Conservation (phyloP, 495 filamentous ascomycete species). For the Lophiostoma macrostomum region DNA sequence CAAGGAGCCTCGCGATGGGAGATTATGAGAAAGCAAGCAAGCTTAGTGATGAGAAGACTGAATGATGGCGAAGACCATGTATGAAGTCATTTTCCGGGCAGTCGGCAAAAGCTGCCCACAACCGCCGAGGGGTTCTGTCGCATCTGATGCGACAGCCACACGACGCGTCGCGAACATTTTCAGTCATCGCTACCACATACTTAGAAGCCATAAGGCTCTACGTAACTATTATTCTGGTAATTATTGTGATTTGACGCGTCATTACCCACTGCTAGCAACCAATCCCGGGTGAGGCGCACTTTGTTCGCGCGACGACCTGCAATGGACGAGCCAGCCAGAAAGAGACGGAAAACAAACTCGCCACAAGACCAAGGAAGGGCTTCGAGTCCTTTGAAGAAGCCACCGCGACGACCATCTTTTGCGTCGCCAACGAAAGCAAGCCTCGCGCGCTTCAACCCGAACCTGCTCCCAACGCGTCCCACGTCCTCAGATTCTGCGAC, state of each 20-base stretch:
- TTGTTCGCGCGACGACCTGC: too few relatives aligned
- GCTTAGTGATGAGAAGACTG: background rate
- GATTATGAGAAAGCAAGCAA: background rate
- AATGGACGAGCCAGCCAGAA: constrained; percentile 28
- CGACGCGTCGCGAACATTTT: constrained; percentile 7
- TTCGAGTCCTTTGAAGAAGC: constrained; percentile 18
- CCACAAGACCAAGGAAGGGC: constrained; percentile 4
- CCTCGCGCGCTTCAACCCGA: constrained; percentile 35
- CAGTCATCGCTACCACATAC: background rate
- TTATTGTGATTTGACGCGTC: constrained; percentile 1
- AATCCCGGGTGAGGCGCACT: too few relatives aligned
- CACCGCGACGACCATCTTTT: constrained; percentile 32
- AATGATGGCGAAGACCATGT: background rate
- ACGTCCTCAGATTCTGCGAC: constrained; percentile 6
- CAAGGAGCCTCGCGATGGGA: background rate
- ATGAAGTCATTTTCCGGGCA: constrained; percentile 29
- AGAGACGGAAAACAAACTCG: constrained; percentile 26
- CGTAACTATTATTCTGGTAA: too few relatives aligned
- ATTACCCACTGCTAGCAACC: background rate
- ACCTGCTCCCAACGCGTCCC: constrained; percentile 18
- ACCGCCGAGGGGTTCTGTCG: background rate
- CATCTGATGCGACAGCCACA: constrained; percentile 4
- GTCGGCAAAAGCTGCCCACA: constrained; percentile 12
- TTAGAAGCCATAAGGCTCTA: too few relatives aligned
- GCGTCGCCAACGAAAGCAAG: constrained; percentile 37